Evolutionary conservation across 1,284 basidiomycete genomes (phyloP), one percentile per base, ranked within the genome.

Genomic region (Ustilago lituana): DNA sequence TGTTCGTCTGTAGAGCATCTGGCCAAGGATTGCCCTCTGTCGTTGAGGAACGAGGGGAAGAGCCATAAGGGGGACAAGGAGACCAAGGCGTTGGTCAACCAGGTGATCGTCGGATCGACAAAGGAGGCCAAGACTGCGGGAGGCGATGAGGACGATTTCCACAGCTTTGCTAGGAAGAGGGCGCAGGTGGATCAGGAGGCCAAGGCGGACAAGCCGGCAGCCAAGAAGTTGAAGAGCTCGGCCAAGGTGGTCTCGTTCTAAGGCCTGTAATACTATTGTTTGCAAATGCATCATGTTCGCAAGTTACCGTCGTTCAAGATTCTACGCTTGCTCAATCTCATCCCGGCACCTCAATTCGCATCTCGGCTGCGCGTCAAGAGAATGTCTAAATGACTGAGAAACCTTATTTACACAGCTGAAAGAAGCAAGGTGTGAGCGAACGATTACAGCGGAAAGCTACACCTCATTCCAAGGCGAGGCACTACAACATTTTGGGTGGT

Each of bases 121-220:
- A 0, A 61, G 84, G 0, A 81, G 88, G 19, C 82, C 88, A 29
- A 54, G 44, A 4, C 88, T 87, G 26, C 86, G 0, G 92, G 92
- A 11, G 89, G 93, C 1, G 93, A 95, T 79, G 93, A 96, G 83
- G 93, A 95, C 78, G 93, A 95, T 79, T 95, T 94, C 83, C 93
- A 94, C 82, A 86, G 85, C 6, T 86, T 92, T 78, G 89, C 89
- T 73, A 86, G 91, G 38, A 86, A 85, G 63, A 87, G 85, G 46
- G 84, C 82, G 8, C 86, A 89, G 61, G 84, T 91, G 1, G 88
- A 90, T 38, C 84, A 47, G 5, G 58, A 68, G 33, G 19, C 29
- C 1, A 52, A 59, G 27, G 39, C 29, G 8, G 52, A 27, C 12
- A 50, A 54, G 33, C 27, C 39, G 27, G 29, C 31, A 5, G 8